Evolutionary conservation across 208 protist species (phyloP).

Genomic region (Plasmodiophora brassicae): DNA sequence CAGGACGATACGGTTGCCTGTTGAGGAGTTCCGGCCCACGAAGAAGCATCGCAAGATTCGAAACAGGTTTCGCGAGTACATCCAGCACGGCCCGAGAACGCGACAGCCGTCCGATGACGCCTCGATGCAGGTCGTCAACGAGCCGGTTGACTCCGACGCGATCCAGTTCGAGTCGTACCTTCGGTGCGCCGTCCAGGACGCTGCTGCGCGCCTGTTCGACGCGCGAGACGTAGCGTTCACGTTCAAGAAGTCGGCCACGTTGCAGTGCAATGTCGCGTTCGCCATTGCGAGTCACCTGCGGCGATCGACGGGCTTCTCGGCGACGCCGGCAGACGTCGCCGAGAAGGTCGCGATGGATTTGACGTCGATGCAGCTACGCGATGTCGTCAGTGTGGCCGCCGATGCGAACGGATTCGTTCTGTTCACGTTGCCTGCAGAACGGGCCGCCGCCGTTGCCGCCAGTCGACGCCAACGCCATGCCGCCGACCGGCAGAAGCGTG

Average conservation of each 20-base stretch:
- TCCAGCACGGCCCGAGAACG: not conserved
- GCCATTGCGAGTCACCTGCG: not conserved
- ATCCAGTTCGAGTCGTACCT: too few relatives aligned
- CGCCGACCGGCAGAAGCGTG: too few relatives aligned
- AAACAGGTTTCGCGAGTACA: not conserved
- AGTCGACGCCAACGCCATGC: too few relatives aligned
- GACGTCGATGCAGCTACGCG: not conserved
- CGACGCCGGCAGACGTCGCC: not conserved
- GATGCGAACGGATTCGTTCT: too few relatives aligned
- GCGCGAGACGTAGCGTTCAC: not conserved
- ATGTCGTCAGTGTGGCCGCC: too few relatives aligned
- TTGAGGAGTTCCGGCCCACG: not conserved
- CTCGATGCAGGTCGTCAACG: too few relatives aligned
- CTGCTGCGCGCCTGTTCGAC: not conserved
- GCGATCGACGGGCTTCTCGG: not conserved
- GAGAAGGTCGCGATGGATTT: not conserved
- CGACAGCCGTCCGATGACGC: not conserved
- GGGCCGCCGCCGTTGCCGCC: too few relatives aligned
- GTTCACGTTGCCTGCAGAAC: too few relatives aligned
- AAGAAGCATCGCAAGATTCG: not conserved
- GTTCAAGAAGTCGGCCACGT: too few relatives aligned
- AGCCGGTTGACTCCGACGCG: too few relatives aligned
- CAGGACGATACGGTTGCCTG: not conserved
- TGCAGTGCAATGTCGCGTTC: not conserved
- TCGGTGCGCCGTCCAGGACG: not conserved